A percentile compares a stretch with the other conserved stretches of the same genome.
Evolutionary conservation across 2,329 filamentous ascomycete species (phyloP).

Genomic region (Sphaerulina populicola): DNA sequence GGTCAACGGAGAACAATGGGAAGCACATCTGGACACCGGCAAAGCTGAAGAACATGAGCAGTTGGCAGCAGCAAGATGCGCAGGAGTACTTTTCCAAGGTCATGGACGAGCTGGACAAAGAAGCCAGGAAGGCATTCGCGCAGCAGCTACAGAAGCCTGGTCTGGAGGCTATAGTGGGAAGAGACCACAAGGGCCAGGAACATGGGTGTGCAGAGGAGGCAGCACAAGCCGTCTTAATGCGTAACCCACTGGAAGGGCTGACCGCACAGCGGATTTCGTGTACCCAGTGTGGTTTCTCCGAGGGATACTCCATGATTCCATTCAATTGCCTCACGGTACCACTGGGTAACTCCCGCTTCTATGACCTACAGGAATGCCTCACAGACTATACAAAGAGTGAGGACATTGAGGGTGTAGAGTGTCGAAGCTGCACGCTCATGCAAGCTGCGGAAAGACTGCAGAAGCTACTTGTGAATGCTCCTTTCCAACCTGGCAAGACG

Average conservation of each 20-base stretch:
- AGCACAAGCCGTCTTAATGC: conserved; percentile 20
- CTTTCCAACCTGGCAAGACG: conserved; percentile 18
- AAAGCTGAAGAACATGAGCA: conserved; percentile 83
- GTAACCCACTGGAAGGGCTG: conserved; percentile 79
- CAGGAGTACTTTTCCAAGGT: conserved; percentile 95
- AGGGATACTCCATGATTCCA: conserved; percentile 79
- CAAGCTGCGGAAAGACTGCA: conserved; percentile 47
- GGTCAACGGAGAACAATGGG: conserved; percentile 61
- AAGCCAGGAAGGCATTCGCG: conserved; percentile 33
- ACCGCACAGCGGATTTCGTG: conserved; percentile 85
- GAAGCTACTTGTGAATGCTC: conserved; percentile 33
- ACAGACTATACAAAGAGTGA: conserved; percentile 81
- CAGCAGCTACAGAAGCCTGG: conserved; percentile 19
- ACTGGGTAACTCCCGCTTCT: conserved; percentile 57
- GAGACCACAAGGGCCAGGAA: conserved; percentile 10
- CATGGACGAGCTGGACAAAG: conserved; percentile 52
- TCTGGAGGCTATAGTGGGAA: conserved; percentile 22
- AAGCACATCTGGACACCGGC: conserved; percentile 72
- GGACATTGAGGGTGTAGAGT: conserved; percentile 80
- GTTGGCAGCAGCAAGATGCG: conserved; percentile 92
- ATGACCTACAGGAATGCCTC: conserved; percentile 69
- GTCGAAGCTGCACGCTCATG: conserved; percentile 78
- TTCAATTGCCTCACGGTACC: conserved; percentile 91
- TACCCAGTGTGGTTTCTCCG: conserved; percentile 73
- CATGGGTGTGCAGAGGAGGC: conserved; percentile 6